A percentile compares a stretch with the other conserved stretches of the same genome.
Evolutionary conservation across 2,329 filamentous ascomycete species (phyloP).

Genomic region (Stagonosporopsis vannaccii): DNA sequence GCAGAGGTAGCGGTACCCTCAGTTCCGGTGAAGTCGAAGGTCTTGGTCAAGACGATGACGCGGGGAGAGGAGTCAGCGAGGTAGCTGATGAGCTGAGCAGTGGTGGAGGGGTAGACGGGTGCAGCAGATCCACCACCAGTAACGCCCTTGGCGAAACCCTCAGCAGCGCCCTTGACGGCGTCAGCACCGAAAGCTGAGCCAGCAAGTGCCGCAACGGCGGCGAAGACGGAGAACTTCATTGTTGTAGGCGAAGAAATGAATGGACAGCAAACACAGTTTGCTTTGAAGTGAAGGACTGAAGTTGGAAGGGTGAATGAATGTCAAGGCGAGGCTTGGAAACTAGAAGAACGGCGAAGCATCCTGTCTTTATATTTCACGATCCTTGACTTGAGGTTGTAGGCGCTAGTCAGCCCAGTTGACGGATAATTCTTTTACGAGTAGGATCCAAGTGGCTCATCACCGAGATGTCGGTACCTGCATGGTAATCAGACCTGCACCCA

Average conservation of each 20-base stretch:
- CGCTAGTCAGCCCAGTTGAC: slow-evolving; percentile 17
- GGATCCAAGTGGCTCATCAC: slow-evolving; percentile 1
- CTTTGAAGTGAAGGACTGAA: slow-evolving; percentile 54
- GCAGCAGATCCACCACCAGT: slow-evolving; percentile 33
- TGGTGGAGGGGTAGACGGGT: slow-evolving; percentile 34
- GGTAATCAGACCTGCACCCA: slow-evolving; percentile 16
- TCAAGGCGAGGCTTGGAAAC: slow-evolving; percentile 45
- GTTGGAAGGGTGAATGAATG: slow-evolving; percentile 44
- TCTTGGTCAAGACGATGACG: slow-evolving; percentile 65
- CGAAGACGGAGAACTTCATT: slow-evolving; percentile 32
- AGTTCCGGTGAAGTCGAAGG: slow-evolving; percentile 62
- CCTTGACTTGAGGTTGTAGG: slow-evolving; percentile 16
- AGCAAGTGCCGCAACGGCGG: slow-evolving; percentile 27
- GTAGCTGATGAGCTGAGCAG: slow-evolving; percentile 65
- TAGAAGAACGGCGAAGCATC: slow-evolving; percentile 4
- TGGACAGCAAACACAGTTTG: slow-evolving; percentile 37
- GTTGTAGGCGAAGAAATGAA: slow-evolving; percentile 24
- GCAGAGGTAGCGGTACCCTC: slow-evolving; percentile 62
- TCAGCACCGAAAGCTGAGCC: slow-evolving; percentile 47
- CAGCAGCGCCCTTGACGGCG: slow-evolving; percentile 34
- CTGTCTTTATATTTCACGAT: slow-evolving; percentile 23
- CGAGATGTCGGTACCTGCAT: slow-evolving; percentile 11
- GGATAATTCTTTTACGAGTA: slow-evolving; percentile 23
- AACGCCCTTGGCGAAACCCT: slow-evolving; percentile 47
- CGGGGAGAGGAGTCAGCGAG: slow-evolving; percentile 62